phyloP scores from a whole-genome alignment of 768 basidiomycete genomes.

The Xerocomellus amylosporus region DNA sequence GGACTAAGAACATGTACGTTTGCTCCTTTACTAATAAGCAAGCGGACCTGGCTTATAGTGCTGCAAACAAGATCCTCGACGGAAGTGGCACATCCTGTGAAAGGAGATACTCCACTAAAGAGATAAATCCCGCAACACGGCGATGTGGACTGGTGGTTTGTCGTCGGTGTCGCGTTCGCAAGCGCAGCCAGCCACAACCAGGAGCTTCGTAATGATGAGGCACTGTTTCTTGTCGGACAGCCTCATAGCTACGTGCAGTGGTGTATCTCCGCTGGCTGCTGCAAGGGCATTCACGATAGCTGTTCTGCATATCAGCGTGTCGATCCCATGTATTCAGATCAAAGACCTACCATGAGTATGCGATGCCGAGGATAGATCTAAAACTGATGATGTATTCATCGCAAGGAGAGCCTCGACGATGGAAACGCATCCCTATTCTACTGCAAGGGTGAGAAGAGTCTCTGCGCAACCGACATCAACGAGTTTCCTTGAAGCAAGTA shows the following conservation, averaged over 20 bases:
- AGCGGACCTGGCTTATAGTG: not conserved
- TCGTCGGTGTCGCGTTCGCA: not conserved
- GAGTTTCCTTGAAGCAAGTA: not conserved
- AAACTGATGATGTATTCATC: not conserved
- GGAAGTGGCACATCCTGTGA: not conserved
- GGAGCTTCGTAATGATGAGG: not conserved
- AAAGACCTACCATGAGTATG: too few relatives aligned
- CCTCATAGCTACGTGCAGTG: not conserved
- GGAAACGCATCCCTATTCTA: not conserved
- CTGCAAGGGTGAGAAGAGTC: not conserved
- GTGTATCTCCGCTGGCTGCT: not conserved
- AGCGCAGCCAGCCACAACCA: not conserved
- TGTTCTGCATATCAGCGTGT: too few relatives aligned
- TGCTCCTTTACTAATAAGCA: not conserved
- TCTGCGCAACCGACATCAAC: not conserved
- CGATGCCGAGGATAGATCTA: not conserved
- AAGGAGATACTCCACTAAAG: not conserved
- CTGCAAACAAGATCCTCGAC: not conserved
- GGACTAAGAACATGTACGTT: not conserved
- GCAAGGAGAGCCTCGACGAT: not conserved
- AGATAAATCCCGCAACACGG: not conserved
- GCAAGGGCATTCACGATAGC: not conserved
- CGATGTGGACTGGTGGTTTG: not conserved
- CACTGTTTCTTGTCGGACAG: not conserved
- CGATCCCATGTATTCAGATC: too few relatives aligned